Percentiles rank a stretch among this genome's conserved stretches.
phyloP scores from a whole-genome alignment of 768 basidiomycete genomes.

The Lentinula detonsa region DNA sequence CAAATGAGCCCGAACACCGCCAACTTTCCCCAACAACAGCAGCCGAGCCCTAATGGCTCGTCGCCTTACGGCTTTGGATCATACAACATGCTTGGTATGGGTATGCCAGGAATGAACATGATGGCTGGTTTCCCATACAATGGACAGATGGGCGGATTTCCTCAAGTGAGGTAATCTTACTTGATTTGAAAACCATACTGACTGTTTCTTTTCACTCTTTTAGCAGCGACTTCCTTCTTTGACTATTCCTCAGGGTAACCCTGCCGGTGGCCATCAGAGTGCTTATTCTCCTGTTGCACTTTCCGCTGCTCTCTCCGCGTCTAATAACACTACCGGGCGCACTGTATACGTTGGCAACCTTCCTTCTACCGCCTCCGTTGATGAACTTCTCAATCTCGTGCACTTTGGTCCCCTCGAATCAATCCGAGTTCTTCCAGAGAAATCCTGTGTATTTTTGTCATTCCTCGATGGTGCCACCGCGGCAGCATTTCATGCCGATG shows the following conservation, averaged over 20 bases:
- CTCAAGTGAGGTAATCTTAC: conserved; percentile 39
- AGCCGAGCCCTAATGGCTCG: conserved; percentile 39
- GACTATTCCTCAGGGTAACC: conserved; percentile 45
- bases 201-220: neutral
- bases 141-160: conserved; percentile 64
- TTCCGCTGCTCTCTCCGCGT: conserved; percentile 63
- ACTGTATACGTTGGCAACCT: conserved; percentile 98
- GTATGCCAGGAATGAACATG: conserved; percentile 68
- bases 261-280: conserved; percentile 49
- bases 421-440: conserved; percentile 92
- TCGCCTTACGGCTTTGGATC: conserved; percentile 54
- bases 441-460: conserved; percentile 96
- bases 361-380: conserved; percentile 91
- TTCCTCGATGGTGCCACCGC: conserved; percentile 93
- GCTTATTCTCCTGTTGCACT: conserved; percentile 76
- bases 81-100: conserved; percentile 80
- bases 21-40: conserved; percentile 48
- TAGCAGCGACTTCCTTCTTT: conserved; percentile 61
- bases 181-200: neutral
- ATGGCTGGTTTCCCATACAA: conserved; percentile 68
- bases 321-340: conserved; percentile 67
- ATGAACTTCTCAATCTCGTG: conserved; percentile 95
- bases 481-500: conserved; percentile 96
- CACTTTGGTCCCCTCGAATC: conserved; percentile 96
- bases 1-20: conserved; percentile 70